phyloP scores from a whole-genome alignment of 257 asterid species.

The Coffea eugenioides region DNA sequence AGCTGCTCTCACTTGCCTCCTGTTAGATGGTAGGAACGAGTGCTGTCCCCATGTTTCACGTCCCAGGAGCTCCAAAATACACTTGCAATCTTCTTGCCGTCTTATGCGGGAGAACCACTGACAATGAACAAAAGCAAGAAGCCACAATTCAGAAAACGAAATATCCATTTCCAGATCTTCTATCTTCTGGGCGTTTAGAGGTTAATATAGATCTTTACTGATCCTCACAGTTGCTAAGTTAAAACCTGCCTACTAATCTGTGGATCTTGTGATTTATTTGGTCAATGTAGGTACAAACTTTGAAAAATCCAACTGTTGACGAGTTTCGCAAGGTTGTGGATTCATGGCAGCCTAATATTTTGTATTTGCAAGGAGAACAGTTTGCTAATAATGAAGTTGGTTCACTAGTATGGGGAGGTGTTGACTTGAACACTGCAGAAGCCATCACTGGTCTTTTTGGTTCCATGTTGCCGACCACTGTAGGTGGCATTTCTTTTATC shows the following conservation, averaged over 20 bases:
- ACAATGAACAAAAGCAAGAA: constrained; percentile 45
- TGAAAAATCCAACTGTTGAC: constrained; percentile 66
- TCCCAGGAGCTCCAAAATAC: constrained; percentile 77
- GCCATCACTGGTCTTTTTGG: constrained; percentile 61
- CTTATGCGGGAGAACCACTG: constrained; percentile 46
- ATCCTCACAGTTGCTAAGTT: background rate
- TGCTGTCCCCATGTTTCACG: constrained; percentile 56
- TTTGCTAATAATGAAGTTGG: constrained; percentile 65
- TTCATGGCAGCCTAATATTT: constrained; percentile 76
- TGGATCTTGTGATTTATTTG: constrained; percentile 11
- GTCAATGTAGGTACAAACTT: constrained; percentile 63
- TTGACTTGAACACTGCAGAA: constrained; percentile 60
- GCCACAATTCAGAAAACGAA: constrained; percentile 36
- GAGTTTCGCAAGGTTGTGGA: constrained; percentile 68
- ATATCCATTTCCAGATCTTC: constrained; percentile 71
- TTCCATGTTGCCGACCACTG: constrained; percentile 63
- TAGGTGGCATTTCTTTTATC: constrained; percentile 32
- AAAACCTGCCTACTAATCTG: background rate
- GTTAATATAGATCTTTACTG: constrained; percentile 34
- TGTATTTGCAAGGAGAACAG: constrained; percentile 76
- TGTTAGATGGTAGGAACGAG: constrained; percentile 4
- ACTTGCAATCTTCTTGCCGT: constrained; percentile 82
- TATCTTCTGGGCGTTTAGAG: constrained; percentile 86
- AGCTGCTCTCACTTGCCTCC: constrained; percentile 3
- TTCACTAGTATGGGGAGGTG: constrained; percentile 55